Conservation (phyloP, 2,329 filamentous ascomycete genomes). For the Xylariaceae sp. region DNA sequence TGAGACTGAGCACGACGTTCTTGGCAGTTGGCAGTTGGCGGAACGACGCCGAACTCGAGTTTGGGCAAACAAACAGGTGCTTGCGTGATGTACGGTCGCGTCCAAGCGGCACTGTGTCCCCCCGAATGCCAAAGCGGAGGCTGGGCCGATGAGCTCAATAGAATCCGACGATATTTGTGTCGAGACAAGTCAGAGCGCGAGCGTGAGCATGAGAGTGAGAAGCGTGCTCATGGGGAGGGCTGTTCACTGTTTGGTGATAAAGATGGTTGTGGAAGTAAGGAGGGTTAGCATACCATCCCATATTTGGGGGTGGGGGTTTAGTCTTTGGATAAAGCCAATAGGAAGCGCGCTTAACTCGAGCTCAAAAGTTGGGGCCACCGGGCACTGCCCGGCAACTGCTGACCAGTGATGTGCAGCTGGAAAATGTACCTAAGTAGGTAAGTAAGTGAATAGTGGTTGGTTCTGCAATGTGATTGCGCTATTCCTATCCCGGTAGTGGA, state of each 20-base stretch:
- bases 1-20: neutral
- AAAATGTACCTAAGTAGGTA: no score
- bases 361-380: neutral
- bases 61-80: neutral
- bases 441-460: neutral
- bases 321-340: neutral
- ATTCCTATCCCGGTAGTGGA: neutral
- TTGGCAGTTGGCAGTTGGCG: neutral
- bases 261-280: no score
- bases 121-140: constrained; percentile 5
- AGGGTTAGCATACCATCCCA: no score
- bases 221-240: no score
- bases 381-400: neutral
- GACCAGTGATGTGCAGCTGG: no score
- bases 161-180: neutral
- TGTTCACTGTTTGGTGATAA: no score
- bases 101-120: constrained; percentile 13
- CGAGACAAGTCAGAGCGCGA: neutral
- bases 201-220: no score
- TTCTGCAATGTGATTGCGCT: neutral
- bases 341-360: neutral
- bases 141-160: neutral
- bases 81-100: neutral
- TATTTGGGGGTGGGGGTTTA: no score
- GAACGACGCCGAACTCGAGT: neutral